Base-by-base conservation (phyloP, 441 rosid genomes). In the Adansonia madagascariensis region DNA sequence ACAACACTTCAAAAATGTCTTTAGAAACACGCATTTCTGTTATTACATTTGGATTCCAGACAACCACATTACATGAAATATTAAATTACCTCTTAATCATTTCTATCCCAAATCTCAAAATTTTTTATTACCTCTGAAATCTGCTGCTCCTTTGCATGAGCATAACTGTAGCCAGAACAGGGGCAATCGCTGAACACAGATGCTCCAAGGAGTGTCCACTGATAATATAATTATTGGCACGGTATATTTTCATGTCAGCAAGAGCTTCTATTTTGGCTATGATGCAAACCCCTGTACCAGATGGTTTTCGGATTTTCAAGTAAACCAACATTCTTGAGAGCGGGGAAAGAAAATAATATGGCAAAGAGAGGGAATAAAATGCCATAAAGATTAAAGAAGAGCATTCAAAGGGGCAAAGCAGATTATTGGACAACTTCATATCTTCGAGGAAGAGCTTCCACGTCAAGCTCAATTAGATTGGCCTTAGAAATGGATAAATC, bases 121-220 rank as follows among this genome's bases (percentile, higher is more conserved):
- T 31, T 31, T 31, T 31, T 31, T 31, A 31, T 31, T 31, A 31
- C 35, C 35, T 31, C 35, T 31, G 35, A 31, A 31, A 31, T 31
- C 35, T 90, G 52, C 84, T 73, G 81, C 79, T 84, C 84, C 98
- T 87, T 61, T 75, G 76, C 79, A 90, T 49, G 79, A 94, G 97
- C 98, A 94, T 94, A 39, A 90, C 8, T 39, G 91, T 77, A 15
- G 91, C 88, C 77, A 92, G 73, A 77, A 86, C 78, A 39, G 88
- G 89, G 61, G 88, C 84, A 41, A 77, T 56, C 4, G 90, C 92
- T 5, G 89, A 86, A 82, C 91, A 89, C 77, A 92, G 77, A 83
- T 92, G 96, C 82, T 77, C 95, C 79, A 91, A 84, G 63, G 94
- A 94, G 79, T 90, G 98, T 4, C 98, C 95, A 0, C 96, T 92